Percentiles rank a stretch among this genome's conserved stretches.
Conservation (phyloP, 2,329 filamentous ascomycete species). For the Aspergillus ibericus region DNA sequence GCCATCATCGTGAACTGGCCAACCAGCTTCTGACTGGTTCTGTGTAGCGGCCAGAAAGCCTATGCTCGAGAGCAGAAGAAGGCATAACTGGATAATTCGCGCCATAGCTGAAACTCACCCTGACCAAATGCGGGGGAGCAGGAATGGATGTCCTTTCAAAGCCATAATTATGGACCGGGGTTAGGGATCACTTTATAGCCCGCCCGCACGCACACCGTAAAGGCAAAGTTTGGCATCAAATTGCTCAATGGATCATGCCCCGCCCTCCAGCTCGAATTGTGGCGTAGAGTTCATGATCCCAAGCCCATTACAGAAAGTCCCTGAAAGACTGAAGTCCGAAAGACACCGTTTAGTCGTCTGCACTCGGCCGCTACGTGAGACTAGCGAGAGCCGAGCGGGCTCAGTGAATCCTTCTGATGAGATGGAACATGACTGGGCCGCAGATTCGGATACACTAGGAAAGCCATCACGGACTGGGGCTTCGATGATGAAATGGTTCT, state of each 20-base stretch:
- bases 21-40: constrained; percentile 29
- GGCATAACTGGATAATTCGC: constrained; percentile 9
- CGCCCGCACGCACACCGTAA: neutral
- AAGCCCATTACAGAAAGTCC: neutral
- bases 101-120: constrained; percentile 11
- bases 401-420: neutral
- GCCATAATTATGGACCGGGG: neutral
- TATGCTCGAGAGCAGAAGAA: constrained; percentile 13
- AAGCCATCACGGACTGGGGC: neutral
- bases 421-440: neutral
- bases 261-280: neutral
- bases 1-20: constrained; percentile 52
- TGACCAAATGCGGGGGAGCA: neutral
- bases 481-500: neutral
- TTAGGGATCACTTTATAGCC: neutral
- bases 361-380: neutral
- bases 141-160: neutral
- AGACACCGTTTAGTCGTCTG: no score
- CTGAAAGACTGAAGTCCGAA: neutral
- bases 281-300: neutral
- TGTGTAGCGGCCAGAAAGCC: constrained; percentile 15
- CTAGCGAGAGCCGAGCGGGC: neutral
- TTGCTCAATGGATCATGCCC: neutral
- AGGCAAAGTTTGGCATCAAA: neutral
- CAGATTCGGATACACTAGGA: neutral